Evolutionary conservation across 2,329 filamentous ascomycete species (phyloP), one percentile per base, ranked within the genome.

Genomic region (Akanthomyces muscarius): DNA sequence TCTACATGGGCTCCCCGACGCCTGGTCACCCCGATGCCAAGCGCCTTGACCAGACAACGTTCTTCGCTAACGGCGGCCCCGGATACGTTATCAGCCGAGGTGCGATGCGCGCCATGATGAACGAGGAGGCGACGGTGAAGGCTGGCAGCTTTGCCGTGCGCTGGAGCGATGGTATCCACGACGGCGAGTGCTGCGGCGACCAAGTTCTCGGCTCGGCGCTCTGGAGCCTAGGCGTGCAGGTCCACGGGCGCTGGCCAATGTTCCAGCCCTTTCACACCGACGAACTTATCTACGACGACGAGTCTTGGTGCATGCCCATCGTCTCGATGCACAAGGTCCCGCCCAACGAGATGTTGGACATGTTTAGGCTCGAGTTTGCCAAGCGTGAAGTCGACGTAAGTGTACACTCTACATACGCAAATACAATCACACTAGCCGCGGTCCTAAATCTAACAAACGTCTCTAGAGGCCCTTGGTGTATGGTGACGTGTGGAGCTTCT

Each of bases 381-480:
- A 36, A 11, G 33, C 33, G 33, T 36, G 33, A 57, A 4, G 5
- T 25, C 13, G 25, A 23, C 13, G 55, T 58, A 58, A 33, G 55
- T 36, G 33, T 36, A 36, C 11, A 36, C 33, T 8, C 5, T 6
- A 36, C 33, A 36, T 36, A 7, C 33, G 33, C 33, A 36, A 13
- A 10, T 11, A 36, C 8, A 36, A 36, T 36, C 5, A 8, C 33
- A 36, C 33, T 6, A 36, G 8, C 11, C 11, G 33, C 16, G 44
- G 3, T n/a, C 10, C 71, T 75, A 36, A 79, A 78, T 6, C 33
- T 36, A 36, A 36, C 33, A 11, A 11, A 2, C 5, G 33, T 36
- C 4, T 36, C 5, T 48, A 61, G 58, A 44, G 16, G 21, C 58
- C 58, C 16, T 48, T 61, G 10, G 36, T 53, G 18, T 48, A 61